Evolutionary conservation across 495 filamentous ascomycete genomes (phyloP).

Genomic region (Hypoxylon trugodes): DNA sequence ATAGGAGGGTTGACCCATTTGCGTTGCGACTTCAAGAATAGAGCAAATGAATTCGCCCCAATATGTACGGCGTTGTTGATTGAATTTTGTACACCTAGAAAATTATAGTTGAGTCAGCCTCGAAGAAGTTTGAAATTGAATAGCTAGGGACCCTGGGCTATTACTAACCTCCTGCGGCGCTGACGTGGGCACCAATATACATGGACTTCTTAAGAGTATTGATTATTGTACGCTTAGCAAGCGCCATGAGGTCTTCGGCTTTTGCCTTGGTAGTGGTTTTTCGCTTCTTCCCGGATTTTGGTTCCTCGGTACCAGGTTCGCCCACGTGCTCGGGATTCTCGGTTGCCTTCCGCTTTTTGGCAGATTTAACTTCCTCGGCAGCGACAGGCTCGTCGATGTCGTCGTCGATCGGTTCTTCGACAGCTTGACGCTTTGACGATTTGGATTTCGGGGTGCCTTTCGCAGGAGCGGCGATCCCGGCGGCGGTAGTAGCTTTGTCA

Average conservation of each 20-base stretch:
- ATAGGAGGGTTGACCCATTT: constrained; percentile 92
- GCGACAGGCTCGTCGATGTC: not conserved
- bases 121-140: not conserved
- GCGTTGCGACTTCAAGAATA: constrained; percentile 94
- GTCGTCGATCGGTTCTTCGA: constrained; percentile 20
- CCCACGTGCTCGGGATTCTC: constrained; percentile 40
- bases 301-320: constrained; percentile 37
- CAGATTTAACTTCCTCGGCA: constrained; percentile 23
- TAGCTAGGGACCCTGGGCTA: not conserved
- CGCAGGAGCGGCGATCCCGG: not conserved
- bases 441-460: constrained; percentile 25
- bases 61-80: constrained; percentile 81
- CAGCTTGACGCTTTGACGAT: constrained; percentile 31
- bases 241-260: constrained; percentile 64
- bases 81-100: constrained; percentile 83
- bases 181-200: constrained; percentile 92
- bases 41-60: constrained; percentile 89
- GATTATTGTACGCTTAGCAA: constrained; percentile 72
- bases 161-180: constrained; percentile 78
- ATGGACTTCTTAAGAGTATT: constrained; percentile 69
- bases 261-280: constrained; percentile 55
- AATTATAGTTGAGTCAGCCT: constrained; percentile 18
- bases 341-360: constrained; percentile 49
- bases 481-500: constrained; percentile 10
- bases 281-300: constrained; percentile 53